These are phyloP conservation scores for Dryas alaskensis DNA, from an alignment of 306 rosid species.

Conservation along the genomic window DNA sequence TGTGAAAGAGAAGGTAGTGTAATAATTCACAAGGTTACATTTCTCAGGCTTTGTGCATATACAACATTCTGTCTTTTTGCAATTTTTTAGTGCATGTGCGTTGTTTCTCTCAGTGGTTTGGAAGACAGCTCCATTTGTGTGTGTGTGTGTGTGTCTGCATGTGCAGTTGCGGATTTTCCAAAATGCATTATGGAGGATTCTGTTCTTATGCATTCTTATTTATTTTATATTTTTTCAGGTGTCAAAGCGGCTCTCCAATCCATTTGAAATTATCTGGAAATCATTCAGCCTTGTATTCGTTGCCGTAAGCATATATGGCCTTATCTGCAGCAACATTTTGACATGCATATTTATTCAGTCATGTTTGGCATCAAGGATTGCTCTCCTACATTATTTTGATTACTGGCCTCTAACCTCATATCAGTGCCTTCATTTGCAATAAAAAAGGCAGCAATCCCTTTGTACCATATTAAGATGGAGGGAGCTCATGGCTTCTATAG, in stretches of 20 bases:
- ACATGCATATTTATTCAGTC: no score
- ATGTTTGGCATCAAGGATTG: neutral
- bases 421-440: neutral
- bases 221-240: constrained; percentile 36
- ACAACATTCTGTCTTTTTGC: neutral
- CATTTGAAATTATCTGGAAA: constrained; percentile 83
- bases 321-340: constrained; percentile 11
- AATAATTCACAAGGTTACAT: neutral
- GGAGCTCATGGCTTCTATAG: neutral
- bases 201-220: neutral
- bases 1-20: constrained; percentile 80
- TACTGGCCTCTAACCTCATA: no score
- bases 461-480: neutral
- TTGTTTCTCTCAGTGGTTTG: neutral
- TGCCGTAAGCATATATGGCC: constrained; percentile 59
- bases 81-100: neutral
- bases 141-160: neutral
- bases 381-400: no score
- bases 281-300: constrained; percentile 94
- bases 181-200: neutral
- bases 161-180: neutral
- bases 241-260: constrained; percentile 71
- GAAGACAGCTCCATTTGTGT: neutral
- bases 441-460: constrained; percentile 4
- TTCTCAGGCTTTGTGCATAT: neutral